phyloP scores from a whole-genome alignment of 2,329 filamentous ascomycete species.

The Xylaria arbuscula region DNA sequence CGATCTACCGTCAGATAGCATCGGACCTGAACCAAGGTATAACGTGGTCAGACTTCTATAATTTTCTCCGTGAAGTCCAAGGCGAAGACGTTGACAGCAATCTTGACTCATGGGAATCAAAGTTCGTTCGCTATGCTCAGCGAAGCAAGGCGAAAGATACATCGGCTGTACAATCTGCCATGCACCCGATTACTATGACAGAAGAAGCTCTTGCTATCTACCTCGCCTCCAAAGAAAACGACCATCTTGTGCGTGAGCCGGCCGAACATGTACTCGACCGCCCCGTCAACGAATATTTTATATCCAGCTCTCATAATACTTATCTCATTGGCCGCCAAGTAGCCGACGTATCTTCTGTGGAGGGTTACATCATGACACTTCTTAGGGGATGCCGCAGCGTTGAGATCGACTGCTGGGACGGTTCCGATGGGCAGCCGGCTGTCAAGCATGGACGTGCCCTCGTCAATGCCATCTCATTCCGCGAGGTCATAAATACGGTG shows the following conservation, averaged over 20 bases:
- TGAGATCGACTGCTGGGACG: conserved; percentile 99
- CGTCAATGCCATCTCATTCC: conserved; percentile 88
- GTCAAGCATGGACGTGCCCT: conserved; percentile 92
- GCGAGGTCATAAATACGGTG: conserved; percentile 91
- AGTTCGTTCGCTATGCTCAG: conserved; percentile 77
- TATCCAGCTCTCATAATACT: conserved; percentile 98
- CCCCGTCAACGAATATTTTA: conserved; percentile 95
- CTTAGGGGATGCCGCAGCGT: conserved; percentile 92
- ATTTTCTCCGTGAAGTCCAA: conserved; percentile 79
- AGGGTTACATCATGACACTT: conserved; percentile 91
- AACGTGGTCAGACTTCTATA: conserved; percentile 77
- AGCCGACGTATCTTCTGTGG: conserved; percentile 88
- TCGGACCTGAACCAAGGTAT: conserved; percentile 72
- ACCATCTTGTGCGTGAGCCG: conserved; percentile 71
- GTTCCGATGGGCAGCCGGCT: conserved; percentile 83
- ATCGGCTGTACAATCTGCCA: conserved; percentile 56
- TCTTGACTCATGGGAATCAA: conserved; percentile 72
- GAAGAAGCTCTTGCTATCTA: conserved; percentile 82
- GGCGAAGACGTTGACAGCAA: conserved; percentile 78
- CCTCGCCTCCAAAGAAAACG: conserved; percentile 79
- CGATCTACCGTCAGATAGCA: conserved; percentile 74
- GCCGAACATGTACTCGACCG: conserved; percentile 75
- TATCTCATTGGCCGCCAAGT: conserved; percentile 94
- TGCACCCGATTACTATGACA: conserved; percentile 72
- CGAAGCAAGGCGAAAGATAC: conserved; percentile 63